Evolutionary conservation across 768 basidiomycete species (phyloP).

Genomic region (Zangia roseola): DNA sequence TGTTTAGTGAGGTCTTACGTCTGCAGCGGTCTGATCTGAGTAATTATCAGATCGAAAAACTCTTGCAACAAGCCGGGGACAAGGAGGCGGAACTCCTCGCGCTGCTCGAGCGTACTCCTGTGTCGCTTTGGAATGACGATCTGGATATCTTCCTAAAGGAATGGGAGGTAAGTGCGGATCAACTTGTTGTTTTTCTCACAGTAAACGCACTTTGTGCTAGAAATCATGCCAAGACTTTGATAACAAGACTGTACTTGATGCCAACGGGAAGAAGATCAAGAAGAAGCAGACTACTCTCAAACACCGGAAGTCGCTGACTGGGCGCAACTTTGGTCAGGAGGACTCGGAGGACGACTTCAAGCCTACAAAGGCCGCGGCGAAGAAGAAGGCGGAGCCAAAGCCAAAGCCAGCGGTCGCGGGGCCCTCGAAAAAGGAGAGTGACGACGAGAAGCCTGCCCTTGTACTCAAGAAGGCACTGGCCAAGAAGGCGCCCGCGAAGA

Average conservation of each 20-base stretch:
- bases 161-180: slow-evolving; percentile 70
- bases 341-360: slow-evolving; percentile 57
- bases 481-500: slow-evolving; percentile 33
- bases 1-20: slow-evolving; percentile 1
- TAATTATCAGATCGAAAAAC: slow-evolving; percentile 69
- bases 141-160: slow-evolving; percentile 78
- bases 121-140: slow-evolving; percentile 87
- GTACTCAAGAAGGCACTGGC: slow-evolving; percentile 31
- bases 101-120: slow-evolving; percentile 76
- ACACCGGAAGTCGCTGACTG: slow-evolving; percentile 49
- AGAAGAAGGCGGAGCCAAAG: slow-evolving; percentile 34
- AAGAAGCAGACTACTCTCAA: slow-evolving; percentile 56
- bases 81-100: slow-evolving; percentile 81
- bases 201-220: slow-evolving; percentile 26
- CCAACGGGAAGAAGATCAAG: slow-evolving; percentile 52
- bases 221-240: slow-evolving; percentile 43
- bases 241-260: slow-evolving; percentile 44
- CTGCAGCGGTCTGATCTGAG: slow-evolving; percentile 5
- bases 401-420: slow-evolving; percentile 32
- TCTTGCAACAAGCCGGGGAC: slow-evolving; percentile 72
- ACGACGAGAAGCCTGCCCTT: slow-evolving; percentile 34
- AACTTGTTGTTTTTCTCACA: neutral
- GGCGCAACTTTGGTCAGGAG: slow-evolving; percentile 38
- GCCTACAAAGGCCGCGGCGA: slow-evolving; percentile 47
- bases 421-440: slow-evolving; percentile 45